Conservation (phyloP, 306 rosid genomes). For the Quercus ilex region DNA sequence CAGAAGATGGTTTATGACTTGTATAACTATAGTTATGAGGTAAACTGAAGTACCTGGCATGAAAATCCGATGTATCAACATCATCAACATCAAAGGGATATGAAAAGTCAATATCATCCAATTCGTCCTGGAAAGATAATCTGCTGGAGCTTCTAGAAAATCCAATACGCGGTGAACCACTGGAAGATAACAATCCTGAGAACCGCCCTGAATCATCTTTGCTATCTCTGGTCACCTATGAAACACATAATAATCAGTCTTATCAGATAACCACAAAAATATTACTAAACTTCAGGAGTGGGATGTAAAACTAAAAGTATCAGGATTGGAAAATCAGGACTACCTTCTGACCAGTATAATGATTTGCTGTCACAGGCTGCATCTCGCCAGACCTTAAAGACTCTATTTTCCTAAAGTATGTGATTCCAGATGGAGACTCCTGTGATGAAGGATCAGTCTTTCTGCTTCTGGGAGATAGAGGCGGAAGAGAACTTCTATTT, state of each 20-base stretch:
- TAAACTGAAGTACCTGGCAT: conserved; percentile 46
- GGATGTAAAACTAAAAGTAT: conserved; percentile 13
- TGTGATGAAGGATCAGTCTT: conserved; percentile 59
- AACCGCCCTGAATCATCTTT: conserved; percentile 84
- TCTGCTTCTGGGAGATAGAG: conserved; percentile 69
- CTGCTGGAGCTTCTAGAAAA: conserved; percentile 82
- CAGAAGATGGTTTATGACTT: conserved; percentile 10
- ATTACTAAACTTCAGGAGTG: conserved; percentile 19
- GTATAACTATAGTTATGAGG: conserved; percentile 4
- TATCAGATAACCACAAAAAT: conserved; percentile 19
- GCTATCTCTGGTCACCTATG: conserved; percentile 59
- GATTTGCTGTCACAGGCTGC: conserved; percentile 28
- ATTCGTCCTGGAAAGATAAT: conserved; percentile 83
- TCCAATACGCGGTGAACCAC: conserved; percentile 82
- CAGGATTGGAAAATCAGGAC: conserved; percentile 3
- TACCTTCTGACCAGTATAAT: conserved; percentile 56
- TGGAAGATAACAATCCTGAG: conserved; percentile 80
- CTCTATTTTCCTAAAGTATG: conserved; percentile 62
- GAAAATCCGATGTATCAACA: conserved; percentile 63
- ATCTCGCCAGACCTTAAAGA: conserved; percentile 52
- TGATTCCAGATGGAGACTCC: conserved; percentile 78
- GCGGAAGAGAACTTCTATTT: conserved; percentile 67
- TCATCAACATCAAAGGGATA: conserved; percentile 84
- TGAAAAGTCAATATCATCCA: conserved; percentile 68
- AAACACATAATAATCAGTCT: conserved; percentile 24